These are phyloP conservation scores for Kwoniella botswanensis DNA, from an alignment of 768 basidiomycete species.

Conservation along the genomic window DNA sequence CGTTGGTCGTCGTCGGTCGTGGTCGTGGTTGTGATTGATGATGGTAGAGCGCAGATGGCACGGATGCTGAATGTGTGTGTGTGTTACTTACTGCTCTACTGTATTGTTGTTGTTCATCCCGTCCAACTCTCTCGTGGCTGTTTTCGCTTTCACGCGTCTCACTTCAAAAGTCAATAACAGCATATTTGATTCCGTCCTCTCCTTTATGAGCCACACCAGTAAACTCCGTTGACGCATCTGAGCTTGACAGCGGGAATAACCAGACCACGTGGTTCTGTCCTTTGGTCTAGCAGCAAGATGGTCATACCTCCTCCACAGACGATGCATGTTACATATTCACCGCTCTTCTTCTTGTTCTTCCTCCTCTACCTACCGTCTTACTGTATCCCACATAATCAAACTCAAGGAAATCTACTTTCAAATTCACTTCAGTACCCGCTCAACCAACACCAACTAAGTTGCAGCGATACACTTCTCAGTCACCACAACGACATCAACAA, in stretches of 20 bases:
- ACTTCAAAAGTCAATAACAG: neutral
- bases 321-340: neutral
- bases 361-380: neutral
- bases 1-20: no score
- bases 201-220: neutral
- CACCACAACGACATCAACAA: neutral
- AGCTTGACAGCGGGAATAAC: neutral
- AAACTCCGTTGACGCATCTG: conserved; percentile 1
- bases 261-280: neutral
- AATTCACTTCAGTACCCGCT: neutral
- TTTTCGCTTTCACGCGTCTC: conserved; percentile 6
- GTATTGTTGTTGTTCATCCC: conserved; percentile 15
- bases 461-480: neutral
- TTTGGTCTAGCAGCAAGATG: neutral
- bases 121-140: conserved; percentile 7
- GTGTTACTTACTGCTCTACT: neutral
- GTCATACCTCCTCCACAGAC: conserved; percentile 1
- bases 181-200: conserved; percentile 14
- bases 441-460: neutral
- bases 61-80: neutral
- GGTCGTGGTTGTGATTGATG: neutral
- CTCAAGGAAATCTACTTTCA: neutral
- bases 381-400: neutral
- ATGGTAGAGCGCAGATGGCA: neutral
- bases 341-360: neutral